Evolutionary conservation across 2,329 filamentous ascomycete genomes (phyloP), one percentile per base, ranked within the genome.

Genomic region (Ophiostoma perfectum): DNA sequence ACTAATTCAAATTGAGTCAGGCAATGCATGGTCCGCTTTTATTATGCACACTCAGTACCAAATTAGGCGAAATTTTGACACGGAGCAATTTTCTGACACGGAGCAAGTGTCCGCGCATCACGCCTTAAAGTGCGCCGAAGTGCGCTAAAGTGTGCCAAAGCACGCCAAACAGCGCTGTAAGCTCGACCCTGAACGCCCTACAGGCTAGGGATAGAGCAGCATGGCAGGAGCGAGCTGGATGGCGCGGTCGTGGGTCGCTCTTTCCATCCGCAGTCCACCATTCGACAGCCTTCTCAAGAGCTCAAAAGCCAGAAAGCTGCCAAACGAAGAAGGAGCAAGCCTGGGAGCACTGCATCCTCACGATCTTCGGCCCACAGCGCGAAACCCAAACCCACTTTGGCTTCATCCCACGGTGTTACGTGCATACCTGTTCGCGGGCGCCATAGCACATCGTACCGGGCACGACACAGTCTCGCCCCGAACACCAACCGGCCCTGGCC

Each of bases 281-380:
- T 55, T 55, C 18, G 49, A 27, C 49, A 55, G 49, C 49, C n/a
- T 27, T 55, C 49, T 55, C 16, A n/a, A 44, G 12, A 8, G n/a
- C 38, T 11, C 16, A n/a, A 64, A 62, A 7, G n/a, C 14, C 49
- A 7, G 11, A 44, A 64, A 27, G 27, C 27, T 44, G 4, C 39
- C 14, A 42, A 64, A 44, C 9, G 5, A 39, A 41, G 60, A 41
- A 64, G 38, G 62, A 64, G 62, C 62, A 42, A 44, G 62, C 7
- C 52, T 58, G 52, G 27, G 27, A 27, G 27, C 27, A 27, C 27
- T 27, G 27, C 62, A 64, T 44, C 62, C 14, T 64, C 62, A 36
- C 62, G 39, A 45, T 47, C 12, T 45, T 44, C 27, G 41, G 63
- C n/a, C 62, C 62, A 64, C 62, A 47, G 63, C 42, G 18, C 18